Evolutionary conservation across 192 early-diverging fungal genomes (phyloP), one percentile per base, ranked within the genome.

Genomic region (Backusella liffmaniae): DNA sequence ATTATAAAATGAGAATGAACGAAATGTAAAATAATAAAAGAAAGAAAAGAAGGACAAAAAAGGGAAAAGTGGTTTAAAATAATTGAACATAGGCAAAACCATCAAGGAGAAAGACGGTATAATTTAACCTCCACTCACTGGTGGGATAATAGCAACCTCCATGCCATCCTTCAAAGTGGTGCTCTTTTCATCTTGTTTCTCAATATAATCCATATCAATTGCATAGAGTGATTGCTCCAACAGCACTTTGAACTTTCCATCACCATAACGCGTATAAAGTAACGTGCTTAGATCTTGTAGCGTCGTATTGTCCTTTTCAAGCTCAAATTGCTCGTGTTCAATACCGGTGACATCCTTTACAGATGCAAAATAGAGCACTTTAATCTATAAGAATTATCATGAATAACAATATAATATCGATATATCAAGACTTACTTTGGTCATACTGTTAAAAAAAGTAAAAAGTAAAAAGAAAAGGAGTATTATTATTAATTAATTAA

Each of bases 141-240:
- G 91, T 34, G 91, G 90, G 29, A 92, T 92, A 32, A 92, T 73
- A 23, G 90, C 90, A 35, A 90, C 77, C 71, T 91, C 91, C 36
- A 90, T 88, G n/a, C 84, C 83, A 5, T 74, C 80, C 70, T 87
- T 84, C 9, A 92, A 80, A 12, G n/a, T 34, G 0, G 79, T 83
- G 32, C 70, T 79, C 1, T 68, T 23, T 26, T 80, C 72, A 30
- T 80, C 73, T n/a, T 86, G 79, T 30, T 84, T 77, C 10, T 89
- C 86, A 62, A 90, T 82, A 72, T 92, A 92, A 44, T 90, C 86
- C 87, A 88, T 86, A 72, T 92, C 91, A 12, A 92, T 76, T 5
- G 91, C 88, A 78, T 84, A 86, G 72, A 92, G 82, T 29, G 83
- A 84, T 2, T 76, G 72, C 15, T 87, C 82, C 26, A 90, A 74